Evolutionary conservation across 305 asterid genomes (phyloP).

Genomic region (Fraxinus velutina): DNA sequence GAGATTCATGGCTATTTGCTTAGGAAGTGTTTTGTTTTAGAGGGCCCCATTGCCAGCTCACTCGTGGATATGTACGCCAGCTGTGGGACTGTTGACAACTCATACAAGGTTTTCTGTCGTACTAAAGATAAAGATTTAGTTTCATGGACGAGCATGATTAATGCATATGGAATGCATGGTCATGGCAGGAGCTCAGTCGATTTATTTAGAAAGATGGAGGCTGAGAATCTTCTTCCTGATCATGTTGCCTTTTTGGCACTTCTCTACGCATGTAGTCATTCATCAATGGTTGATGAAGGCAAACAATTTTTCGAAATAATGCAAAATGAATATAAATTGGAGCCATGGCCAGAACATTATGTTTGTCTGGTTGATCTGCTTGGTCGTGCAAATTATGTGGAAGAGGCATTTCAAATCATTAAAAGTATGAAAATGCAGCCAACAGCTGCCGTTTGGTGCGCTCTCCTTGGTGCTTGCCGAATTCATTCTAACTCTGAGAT

Average conservation of each 20-base stretch:
- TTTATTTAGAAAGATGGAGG: slow-evolving; percentile 51
- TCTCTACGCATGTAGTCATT: slow-evolving; percentile 81
- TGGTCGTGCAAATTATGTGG: slow-evolving; percentile 74
- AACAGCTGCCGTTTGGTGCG: slow-evolving; percentile 68
- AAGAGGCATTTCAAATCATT: slow-evolving; percentile 57
- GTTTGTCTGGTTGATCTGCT: slow-evolving; percentile 79
- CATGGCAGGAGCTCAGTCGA: slow-evolving; percentile 49
- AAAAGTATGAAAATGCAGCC: slow-evolving; percentile 52
- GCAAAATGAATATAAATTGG: slow-evolving; percentile 50
- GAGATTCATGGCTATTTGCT: slow-evolving; percentile 68
- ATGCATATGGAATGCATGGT: slow-evolving; percentile 84
- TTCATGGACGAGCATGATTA: slow-evolving; percentile 75
- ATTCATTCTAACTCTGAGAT: slow-evolving; percentile 58
- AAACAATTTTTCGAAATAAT: slow-evolving; percentile 44
- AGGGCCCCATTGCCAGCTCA: slow-evolving; percentile 58
- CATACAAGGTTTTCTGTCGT: slow-evolving; percentile 47
- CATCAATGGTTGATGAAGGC: slow-evolving; percentile 68
- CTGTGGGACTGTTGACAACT: slow-evolving; percentile 63
- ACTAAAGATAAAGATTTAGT: slow-evolving; percentile 43
- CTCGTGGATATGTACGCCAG: slow-evolving; percentile 75
- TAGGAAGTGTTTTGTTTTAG: slow-evolving; percentile 47
- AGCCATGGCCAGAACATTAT: slow-evolving; percentile 88
- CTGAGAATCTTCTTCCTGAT: slow-evolving; percentile 50
- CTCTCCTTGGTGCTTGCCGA: slow-evolving; percentile 72
- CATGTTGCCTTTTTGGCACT: slow-evolving; percentile 64